These are phyloP conservation scores for Adansonia rubrostipa DNA, from an alignment of 441 rosid species.

Conservation along the genomic window DNA sequence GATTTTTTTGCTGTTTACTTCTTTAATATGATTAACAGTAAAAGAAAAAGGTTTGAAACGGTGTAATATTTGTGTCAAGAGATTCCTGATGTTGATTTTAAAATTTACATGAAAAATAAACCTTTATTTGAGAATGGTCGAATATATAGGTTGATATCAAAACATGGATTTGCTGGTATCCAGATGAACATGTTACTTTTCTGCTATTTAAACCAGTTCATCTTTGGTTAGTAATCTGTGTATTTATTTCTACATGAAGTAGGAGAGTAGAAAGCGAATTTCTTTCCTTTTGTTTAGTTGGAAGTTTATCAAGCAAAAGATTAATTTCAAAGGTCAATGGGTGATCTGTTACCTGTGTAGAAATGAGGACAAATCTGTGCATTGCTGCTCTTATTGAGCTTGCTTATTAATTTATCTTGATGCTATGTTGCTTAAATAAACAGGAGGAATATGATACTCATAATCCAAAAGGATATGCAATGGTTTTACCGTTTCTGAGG, in stretches of 20 bases:
- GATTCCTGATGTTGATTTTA: slow-evolving; percentile 14
- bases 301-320: not conserved
- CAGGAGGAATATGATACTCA: slow-evolving; percentile 96
- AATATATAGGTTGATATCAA: not conserved
- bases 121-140: not conserved
- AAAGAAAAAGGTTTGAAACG: not conserved
- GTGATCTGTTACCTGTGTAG: not conserved
- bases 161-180: not conserved
- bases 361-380: not conserved
- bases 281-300: not conserved
- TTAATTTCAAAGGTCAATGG: not conserved
- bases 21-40: not conserved
- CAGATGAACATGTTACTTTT: not conserved
- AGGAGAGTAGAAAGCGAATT: not conserved
- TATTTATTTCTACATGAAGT: not conserved
- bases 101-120: not conserved
- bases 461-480: slow-evolving; percentile 82
- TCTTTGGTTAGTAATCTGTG: not conserved
- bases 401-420: not conserved
- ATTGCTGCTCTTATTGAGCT: not conserved
- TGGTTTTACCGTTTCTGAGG: slow-evolving; percentile 82
- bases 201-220: not conserved
- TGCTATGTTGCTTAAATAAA: not conserved
- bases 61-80: not conserved
- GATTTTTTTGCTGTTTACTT: not conserved